Base-by-base conservation (phyloP, 345 rosid species). In the Cardamine occulta region DNA sequence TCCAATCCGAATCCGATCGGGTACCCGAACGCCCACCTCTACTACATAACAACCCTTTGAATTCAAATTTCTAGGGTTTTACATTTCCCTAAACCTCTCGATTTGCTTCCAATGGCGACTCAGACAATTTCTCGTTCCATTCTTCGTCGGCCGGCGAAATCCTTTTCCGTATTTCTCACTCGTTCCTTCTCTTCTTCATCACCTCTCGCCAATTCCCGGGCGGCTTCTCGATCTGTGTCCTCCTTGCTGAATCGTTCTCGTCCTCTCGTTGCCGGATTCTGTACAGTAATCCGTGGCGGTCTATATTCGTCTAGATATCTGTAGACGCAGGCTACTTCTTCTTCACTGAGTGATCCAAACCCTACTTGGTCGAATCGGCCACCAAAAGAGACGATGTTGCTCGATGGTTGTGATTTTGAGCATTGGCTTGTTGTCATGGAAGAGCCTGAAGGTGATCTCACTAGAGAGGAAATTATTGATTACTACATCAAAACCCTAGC, bases 401-500 rank as follows among this genome's bases (percentile, higher is more conserved):
- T 93, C 37, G 97, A 91, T 67, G 91, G 98, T 0, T 91, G 96
- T 70, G 98, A 94, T 80, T 94, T 89, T 32, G 86, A 94, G 66
- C 97, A 94, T 76, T 91, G 97, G 96, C 91, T 94, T 19, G 86
- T 94, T 6, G 93, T 94, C 7, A 35, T 91, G 91, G 97, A 87
- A 23, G 68, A 73, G 31, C 96, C 88, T 4, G 82, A 82, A 64
- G 91, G 83, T 3, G 83, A 84, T 4, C 86, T 83, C 10, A 85
- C 96, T 5, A 82, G 97, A 72, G 98, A 94, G 40, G 96, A 94
- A 39, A 91, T 91, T 28, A 89, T 89, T 13, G 89, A 91, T 68
- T 32, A 48, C 54, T 91, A 91, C 37, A 88, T 85, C 79, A 91
- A 88, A 80, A 88, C 85, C 74, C 87, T 94, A 6, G 90, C 91